Evolutionary conservation across 306 rosid genomes (phyloP), one percentile per base, ranked within the genome.

Genomic region (Castanopsis chinensis): DNA sequence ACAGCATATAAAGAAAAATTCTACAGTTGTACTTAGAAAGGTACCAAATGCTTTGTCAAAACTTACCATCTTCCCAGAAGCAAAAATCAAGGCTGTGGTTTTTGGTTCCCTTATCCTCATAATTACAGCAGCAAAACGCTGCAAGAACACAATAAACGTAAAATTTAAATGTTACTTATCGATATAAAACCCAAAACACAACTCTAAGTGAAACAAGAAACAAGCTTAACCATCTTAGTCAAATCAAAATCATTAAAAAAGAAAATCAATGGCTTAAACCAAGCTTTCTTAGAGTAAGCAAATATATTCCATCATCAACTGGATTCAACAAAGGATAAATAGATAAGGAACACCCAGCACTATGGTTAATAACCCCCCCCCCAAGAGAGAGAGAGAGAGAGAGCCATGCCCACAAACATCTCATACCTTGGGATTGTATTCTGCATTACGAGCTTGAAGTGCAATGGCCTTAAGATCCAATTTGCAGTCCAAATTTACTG

Each of bases 101-200:
- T 93, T 95, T 4, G 99, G 99, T n/a, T 93, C 98, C 83, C 99
- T 90, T 74, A 95, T 95, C 88, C 96, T 91, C 99, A 95, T 95
- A 56, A 93, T 95, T 75, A 95, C 99, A 30, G 99, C 99, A 67
- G 97, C 98, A 83, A 93, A 93, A 78, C 99, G 99, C 99, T 95
- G 91, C 74, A 86, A 51, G 69, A 65, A 68, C 60, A 83, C 27
- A 13, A 67, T 23, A 80, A 6, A 35, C 32, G 58, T 23, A 73
- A 10, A 74, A 72, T 19, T 56, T 82, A 60, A 79, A 72, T 58
- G 53, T 35, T 61, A n/a, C n/a, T n/a, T n/a, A 17, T 8, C 28
- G 4, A 21, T 21, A 63, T 5, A 8, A 63, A 63, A 28, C 69
- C 28, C 5, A 18, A 14, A 63, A 14, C 19, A 14, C 18, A 17